Evolutionary conservation across 1,139 yeast genomes (phyloP).

Genomic region (Pichia sp.): DNA sequence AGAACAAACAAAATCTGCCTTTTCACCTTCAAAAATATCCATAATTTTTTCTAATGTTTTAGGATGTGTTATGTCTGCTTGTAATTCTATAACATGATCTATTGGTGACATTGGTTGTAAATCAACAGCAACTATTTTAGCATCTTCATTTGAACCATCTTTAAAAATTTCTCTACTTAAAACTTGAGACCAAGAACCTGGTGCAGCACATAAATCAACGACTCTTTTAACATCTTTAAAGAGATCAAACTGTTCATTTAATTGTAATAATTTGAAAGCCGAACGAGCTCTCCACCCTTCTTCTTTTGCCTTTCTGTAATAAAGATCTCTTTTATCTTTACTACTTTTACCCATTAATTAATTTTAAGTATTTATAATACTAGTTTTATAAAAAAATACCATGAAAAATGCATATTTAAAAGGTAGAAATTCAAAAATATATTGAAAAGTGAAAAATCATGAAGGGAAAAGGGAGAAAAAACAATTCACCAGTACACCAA

Average conservation of each 20-base stretch:
- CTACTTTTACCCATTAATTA: slow-evolving; percentile 94
- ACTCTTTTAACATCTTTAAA: slow-evolving; percentile 73
- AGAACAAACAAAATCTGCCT: slow-evolving; percentile 92
- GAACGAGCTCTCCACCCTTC: slow-evolving; percentile 97
- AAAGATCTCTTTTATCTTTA: slow-evolving; percentile 90
- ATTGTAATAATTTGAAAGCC: slow-evolving; percentile 84
- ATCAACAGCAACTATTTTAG: slow-evolving; percentile 89
- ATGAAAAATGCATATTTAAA: too few relatives aligned
- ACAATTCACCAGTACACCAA: not conserved
- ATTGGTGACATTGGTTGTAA: slow-evolving; percentile 97
- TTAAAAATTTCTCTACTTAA: slow-evolving; percentile 60
- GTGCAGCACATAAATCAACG: slow-evolving; percentile 97
- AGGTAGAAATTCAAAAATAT: too few relatives aligned
- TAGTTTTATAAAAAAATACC: too few relatives aligned
- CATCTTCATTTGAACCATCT: slow-evolving; percentile 33
- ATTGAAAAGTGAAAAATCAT: slow-evolving; percentile 1
- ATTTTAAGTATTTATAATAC: too few relatives aligned
- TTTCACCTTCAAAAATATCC: slow-evolving; percentile 80
- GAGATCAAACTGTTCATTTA: slow-evolving; percentile 82
- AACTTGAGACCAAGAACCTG: slow-evolving; percentile 98
- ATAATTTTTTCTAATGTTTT: slow-evolving; percentile 69
- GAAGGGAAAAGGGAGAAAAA: not conserved
- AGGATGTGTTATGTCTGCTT: slow-evolving; percentile 97
- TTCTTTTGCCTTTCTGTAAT: slow-evolving; percentile 86
- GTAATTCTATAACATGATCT: slow-evolving; percentile 77